Conservation (phyloP, 176 grass and related monocot genomes). For the Musa acuminata region DNA sequence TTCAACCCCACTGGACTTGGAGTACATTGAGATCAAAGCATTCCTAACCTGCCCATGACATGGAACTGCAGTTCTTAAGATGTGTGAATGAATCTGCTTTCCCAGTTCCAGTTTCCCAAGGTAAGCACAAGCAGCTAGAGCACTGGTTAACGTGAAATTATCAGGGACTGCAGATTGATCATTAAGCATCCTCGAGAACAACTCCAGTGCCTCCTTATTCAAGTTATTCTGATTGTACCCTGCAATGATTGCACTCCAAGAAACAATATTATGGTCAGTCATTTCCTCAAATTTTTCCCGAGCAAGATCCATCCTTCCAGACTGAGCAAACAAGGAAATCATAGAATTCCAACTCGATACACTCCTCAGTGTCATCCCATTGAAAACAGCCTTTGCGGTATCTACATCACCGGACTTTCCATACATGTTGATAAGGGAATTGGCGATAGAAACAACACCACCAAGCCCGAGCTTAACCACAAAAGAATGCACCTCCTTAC, state of each 20-base stretch:
- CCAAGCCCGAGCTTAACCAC: constrained; percentile 47
- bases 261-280: constrained; percentile 45
- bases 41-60: constrained; percentile 38
- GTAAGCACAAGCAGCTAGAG: constrained; percentile 44
- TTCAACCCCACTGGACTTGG: constrained; percentile 40
- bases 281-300: constrained; percentile 41
- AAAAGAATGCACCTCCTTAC: constrained; percentile 47
- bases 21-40: constrained; percentile 61
- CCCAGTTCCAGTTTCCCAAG: constrained; percentile 35
- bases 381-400: constrained; percentile 36
- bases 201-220: constrained; percentile 46
- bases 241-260: constrained; percentile 73
- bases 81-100: constrained; percentile 46
- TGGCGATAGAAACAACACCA: constrained; percentile 35
- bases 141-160: constrained; percentile 42
- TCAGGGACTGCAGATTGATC: constrained; percentile 34
- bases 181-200: constrained; percentile 48
- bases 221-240: constrained; percentile 66
- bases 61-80: constrained; percentile 32
- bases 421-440: constrained; percentile 70
- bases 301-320: constrained; percentile 55
- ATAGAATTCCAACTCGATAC: constrained; percentile 60
- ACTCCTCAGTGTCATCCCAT: constrained; percentile 40
- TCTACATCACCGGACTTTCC: constrained; percentile 47
- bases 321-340: constrained; percentile 34